phyloP scores from a whole-genome alignment of 108 stramenopile species.

The Cyclotella sp. region DNA sequence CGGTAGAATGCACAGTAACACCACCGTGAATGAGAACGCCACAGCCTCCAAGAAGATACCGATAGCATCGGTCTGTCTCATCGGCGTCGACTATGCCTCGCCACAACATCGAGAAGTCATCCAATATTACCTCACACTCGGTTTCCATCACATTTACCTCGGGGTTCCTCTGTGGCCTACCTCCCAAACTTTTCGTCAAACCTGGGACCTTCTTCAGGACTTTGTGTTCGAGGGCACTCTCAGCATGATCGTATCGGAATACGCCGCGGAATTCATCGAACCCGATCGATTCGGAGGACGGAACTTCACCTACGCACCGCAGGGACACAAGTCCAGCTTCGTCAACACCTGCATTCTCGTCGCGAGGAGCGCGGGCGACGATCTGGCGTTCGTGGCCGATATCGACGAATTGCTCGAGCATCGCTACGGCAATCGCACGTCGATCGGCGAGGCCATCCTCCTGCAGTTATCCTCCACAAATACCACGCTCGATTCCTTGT shows the following conservation, averaged over 20 bases:
- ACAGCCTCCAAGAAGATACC: background rate
- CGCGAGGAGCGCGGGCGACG: background rate
- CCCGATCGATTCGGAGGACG: constrained; percentile 1
- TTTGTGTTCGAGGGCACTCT: background rate
- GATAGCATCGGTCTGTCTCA: constrained; percentile 2
- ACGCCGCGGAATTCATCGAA: background rate
- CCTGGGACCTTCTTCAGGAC: background rate
- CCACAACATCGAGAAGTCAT: constrained; percentile 8
- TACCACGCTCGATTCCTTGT: background rate
- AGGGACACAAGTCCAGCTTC: constrained; percentile 2
- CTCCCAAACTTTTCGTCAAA: background rate
- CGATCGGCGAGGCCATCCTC: background rate
- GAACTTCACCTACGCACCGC: constrained; percentile 5
- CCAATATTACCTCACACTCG: background rate
- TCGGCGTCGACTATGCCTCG: constrained; percentile 5
- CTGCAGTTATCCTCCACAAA: background rate
- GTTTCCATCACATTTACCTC: background rate
- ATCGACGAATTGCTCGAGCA: background rate
- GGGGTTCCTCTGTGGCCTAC: background rate
- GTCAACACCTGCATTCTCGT: background rate
- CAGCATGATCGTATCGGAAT: background rate
- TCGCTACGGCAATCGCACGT: background rate
- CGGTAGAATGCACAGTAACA: too few relatives aligned
- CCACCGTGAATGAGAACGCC: too few relatives aligned
- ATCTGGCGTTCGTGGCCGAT: background rate